phyloP scores from a whole-genome alignment of 352 stramenopile species.

The Globisporangium perplexum region DNA sequence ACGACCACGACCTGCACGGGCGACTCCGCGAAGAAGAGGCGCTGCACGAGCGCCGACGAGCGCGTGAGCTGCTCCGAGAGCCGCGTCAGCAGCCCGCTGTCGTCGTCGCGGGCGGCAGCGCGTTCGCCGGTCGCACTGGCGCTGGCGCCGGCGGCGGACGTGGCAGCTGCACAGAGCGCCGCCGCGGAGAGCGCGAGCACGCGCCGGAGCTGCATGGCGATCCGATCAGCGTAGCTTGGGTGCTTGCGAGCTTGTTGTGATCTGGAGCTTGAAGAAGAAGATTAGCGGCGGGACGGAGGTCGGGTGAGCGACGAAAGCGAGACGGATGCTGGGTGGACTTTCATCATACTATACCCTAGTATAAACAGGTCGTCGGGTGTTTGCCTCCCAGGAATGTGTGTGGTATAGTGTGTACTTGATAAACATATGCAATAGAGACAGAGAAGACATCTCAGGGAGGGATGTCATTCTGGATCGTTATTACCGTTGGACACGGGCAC shows the following conservation, averaged over 20 bases:
- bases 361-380: background rate
- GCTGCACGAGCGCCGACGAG: conserved; percentile 10
- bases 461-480: conserved; percentile 5
- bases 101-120: too few species aligned
- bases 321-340: background rate
- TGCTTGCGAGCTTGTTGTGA: conserved; percentile 1
- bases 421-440: background rate
- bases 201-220: conserved; percentile 73
- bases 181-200: conserved; percentile 43
- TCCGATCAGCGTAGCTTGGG: conserved; percentile 14
- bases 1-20: conserved; percentile 29
- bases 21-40: conserved; percentile 9
- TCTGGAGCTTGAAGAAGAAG: conserved; percentile 16
- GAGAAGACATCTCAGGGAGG: background rate
- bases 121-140: background rate
- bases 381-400: background rate
- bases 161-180: background rate
- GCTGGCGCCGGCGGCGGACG: background rate
- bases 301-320: background rate
- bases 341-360: background rate
- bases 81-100: conserved; percentile 8
- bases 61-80: conserved; percentile 8
- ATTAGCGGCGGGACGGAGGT: background rate
- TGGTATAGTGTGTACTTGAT: background rate
- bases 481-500: conserved; percentile 9